Evolutionary conservation across 2,329 filamentous ascomycete genomes (phyloP), one percentile per base, ranked within the genome.

Genomic region (Fusarium temperatum): DNA sequence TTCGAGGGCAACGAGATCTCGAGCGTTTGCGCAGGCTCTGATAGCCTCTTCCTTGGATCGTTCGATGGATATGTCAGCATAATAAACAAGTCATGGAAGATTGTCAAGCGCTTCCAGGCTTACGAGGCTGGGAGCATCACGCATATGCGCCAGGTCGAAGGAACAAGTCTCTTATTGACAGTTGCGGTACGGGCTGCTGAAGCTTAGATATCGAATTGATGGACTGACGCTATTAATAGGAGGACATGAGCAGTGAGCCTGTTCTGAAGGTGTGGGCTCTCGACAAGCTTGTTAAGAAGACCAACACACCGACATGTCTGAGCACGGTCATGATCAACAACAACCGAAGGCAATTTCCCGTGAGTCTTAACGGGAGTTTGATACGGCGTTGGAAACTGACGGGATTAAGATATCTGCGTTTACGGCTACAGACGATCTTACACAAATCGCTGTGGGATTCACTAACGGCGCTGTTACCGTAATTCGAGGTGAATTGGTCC

Each of bases 251-350:
- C 44, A 93, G 89, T 77, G 95, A 98, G 77, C 96, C 96, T 0
- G 89, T 96, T 26, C 84, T 99, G 68, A 98, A 98, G 82, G 96
- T 98, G n/a, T 99, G 96, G 96, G 96, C 94, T 28, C 87, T 99
- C 76, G 95, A 98, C 81, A 97, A 95, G 83, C 88, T 92, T 8
- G 94, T 97, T 75, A 98, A 96, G 88, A 98, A 97, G 87, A 97
- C 94, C 9, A 95, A 95, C 47, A 87, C 92, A 70, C 96, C 96
- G 22, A 94, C 92, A 44, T 98, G 96, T 81, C 87, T 98, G 75
- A 97, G 94, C 80, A 96, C 93, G 2, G 84, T 98, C 58, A 91
- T 88, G 28, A 92, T 99, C 74, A 93, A 95, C 81, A 98, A 98
- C 84, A 95, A 93, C 45, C 90, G 94, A 80, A 95, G 96, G 80